These are phyloP conservation scores for Diversispora eburnea DNA, from an alignment of 192 early-diverging fungal genomes.

Conservation along the genomic window DNA sequence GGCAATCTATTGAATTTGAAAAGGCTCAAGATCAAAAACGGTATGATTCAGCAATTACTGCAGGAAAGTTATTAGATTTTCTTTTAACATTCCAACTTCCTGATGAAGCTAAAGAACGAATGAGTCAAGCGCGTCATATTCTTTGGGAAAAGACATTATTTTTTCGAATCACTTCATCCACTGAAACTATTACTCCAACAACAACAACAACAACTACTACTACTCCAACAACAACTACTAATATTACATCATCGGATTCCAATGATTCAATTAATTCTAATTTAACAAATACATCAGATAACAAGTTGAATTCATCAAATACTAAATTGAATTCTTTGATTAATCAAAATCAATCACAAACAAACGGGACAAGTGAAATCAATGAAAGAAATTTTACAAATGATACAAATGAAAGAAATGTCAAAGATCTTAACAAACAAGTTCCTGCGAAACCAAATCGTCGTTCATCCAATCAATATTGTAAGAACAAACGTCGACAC, in stretches of 20 bases:
- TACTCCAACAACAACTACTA: background rate
- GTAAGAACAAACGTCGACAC: background rate
- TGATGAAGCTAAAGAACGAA: slow-evolving; percentile 2
- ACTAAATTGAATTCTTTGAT: no score
- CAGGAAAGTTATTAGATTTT: background rate
- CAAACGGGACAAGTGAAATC: no score
- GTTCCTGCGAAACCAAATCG: background rate
- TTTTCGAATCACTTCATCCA: background rate
- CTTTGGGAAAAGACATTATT: background rate
- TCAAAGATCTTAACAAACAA: background rate
- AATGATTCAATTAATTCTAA: no score
- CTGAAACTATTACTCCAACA: background rate
- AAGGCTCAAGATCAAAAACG: slow-evolving; percentile 2
- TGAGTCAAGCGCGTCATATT: slow-evolving; percentile 1
- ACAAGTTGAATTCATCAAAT: no score
- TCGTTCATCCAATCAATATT: background rate
- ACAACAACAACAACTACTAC: background rate
- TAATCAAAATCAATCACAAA: no score
- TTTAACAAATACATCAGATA: no score
- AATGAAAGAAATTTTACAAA: background rate
- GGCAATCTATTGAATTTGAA: background rate
- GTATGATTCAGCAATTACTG: background rate
- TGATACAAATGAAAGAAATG: background rate
- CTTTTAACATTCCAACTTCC: background rate
- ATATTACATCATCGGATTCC: background rate